Conservation (phyloP, 2,329 filamentous ascomycete genomes). For the Magnaporthiopsis incrustans region DNA sequence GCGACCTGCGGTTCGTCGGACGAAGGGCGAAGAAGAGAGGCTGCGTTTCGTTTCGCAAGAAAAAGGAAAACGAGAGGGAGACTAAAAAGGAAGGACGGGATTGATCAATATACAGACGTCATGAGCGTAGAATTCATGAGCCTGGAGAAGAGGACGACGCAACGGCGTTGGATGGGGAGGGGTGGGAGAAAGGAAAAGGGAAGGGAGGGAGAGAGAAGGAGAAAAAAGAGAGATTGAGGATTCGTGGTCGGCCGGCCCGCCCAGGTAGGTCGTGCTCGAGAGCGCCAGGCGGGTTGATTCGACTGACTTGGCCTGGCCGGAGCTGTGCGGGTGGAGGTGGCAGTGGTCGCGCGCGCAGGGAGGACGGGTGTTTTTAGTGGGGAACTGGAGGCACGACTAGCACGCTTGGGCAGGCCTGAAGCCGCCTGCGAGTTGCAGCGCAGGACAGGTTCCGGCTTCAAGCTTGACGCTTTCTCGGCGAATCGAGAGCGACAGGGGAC, state of each 20-base stretch:
- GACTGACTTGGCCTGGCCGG: slow-evolving; percentile 4
- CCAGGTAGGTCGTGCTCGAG: slow-evolving; percentile 1
- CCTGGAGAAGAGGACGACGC: slow-evolving; percentile 8
- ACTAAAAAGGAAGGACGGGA: slow-evolving; percentile 2
- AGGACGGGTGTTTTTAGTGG: slow-evolving; percentile 2
- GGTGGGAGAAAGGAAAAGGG: not conserved
- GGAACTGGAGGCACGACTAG: not conserved
- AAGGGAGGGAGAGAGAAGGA: not conserved
- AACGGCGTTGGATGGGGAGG: not conserved
- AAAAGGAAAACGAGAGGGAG: slow-evolving; percentile 3
- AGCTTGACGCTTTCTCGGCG: not conserved
- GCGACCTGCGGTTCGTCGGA: slow-evolving; percentile 1
- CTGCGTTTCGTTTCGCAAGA: not conserved
- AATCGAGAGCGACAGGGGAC: not conserved
- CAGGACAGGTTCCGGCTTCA: not conserved
- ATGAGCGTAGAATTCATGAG: slow-evolving; percentile 6
- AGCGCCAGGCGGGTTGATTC: not conserved
- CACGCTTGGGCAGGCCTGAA: not conserved
- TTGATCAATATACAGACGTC: slow-evolving; percentile 8
- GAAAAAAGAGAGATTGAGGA: not conserved
- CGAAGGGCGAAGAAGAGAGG: slow-evolving; percentile 2
- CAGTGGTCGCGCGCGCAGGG: not conserved
- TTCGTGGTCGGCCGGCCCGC: not conserved
- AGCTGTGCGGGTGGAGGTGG: not conserved
- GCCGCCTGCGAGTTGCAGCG: not conserved